phyloP scores from a whole-genome alignment of 805 yeast species.

The Kodamaea kakaduensis region DNA sequence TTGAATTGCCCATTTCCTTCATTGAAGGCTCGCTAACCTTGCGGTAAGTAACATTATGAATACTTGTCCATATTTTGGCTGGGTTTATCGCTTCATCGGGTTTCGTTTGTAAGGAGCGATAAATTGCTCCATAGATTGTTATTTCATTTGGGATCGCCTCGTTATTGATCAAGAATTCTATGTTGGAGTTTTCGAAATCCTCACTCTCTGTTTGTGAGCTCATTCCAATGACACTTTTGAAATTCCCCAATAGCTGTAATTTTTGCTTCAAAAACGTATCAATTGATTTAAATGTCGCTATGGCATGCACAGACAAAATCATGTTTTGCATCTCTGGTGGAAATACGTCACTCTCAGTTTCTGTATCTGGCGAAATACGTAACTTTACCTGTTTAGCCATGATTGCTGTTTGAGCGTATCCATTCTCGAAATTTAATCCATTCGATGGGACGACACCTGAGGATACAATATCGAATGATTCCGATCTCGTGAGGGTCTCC shows the following conservation, averaged over 20 bases:
- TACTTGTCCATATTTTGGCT: conserved; percentile 52
- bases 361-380: conserved; percentile 33
- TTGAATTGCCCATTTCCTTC: too few relatives aligned
- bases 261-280: conserved; percentile 45
- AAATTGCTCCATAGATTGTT: conserved; percentile 74
- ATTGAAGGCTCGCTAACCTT: conserved; percentile 15
- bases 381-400: conserved; percentile 71
- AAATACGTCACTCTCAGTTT: conserved; percentile 10
- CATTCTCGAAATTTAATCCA: conserved; percentile 7
- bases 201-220: conserved; percentile 13
- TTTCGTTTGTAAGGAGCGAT: conserved; percentile 42
- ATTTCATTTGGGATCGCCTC: conserved; percentile 58
- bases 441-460: conserved; percentile 31
- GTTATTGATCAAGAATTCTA: conserved; percentile 58
- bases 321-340: conserved; percentile 27
- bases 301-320: conserved; percentile 52
- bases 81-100: conserved; percentile 43
- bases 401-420: conserved; percentile 45
- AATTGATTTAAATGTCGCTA: conserved; percentile 55
- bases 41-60: conserved; percentile 49
- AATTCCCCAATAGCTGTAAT: conserved; percentile 27
- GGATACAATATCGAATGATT: conserved; percentile 61
- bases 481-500: conserved; percentile 69
- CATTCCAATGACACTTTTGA: conserved; percentile 8
- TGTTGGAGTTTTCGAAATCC: conserved; percentile 18